Evolutionary conservation across 1,139 yeast genomes (phyloP).

Genomic region (Sugiyamaella sp.): DNA sequence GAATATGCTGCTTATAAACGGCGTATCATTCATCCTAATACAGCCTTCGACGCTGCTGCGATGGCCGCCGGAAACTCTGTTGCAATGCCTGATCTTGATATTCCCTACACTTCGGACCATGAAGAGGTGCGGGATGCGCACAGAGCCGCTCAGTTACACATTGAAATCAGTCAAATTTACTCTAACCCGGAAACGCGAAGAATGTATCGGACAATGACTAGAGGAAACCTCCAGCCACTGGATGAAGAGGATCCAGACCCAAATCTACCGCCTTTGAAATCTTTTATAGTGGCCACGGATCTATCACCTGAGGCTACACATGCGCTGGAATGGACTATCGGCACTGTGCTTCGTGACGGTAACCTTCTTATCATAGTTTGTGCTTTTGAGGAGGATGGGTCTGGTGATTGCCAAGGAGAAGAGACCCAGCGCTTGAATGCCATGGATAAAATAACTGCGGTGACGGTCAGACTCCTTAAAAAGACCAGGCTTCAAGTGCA

Average conservation of each 20-base stretch:
- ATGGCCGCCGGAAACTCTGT: slow-evolving; percentile 25
- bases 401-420: slow-evolving; percentile 34
- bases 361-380: slow-evolving; percentile 80
- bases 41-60: slow-evolving; percentile 39
- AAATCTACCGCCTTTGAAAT: slow-evolving; percentile 52
- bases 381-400: slow-evolving; percentile 70
- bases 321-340: slow-evolving; percentile 89
- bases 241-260: slow-evolving; percentile 43
- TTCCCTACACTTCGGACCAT: slow-evolving; percentile 71
- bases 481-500: slow-evolving; percentile 77
- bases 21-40: slow-evolving; percentile 48
- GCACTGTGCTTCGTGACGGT: slow-evolving; percentile 82
- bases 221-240: slow-evolving; percentile 68
- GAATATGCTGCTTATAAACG: slow-evolving; percentile 51
- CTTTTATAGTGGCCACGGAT: slow-evolving; percentile 78
- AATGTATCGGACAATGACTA: slow-evolving; percentile 66
- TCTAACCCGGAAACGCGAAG: slow-evolving; percentile 55
- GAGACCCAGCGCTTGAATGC: slow-evolving; percentile 55
- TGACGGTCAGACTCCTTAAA: slow-evolving; percentile 60
- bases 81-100: slow-evolving; percentile 35
- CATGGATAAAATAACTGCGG: slow-evolving; percentile 63
- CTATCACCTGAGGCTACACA: slow-evolving; percentile 82
- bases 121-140: slow-evolving; percentile 70
- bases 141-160: slow-evolving; percentile 62
- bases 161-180: slow-evolving; percentile 63